Base-by-base conservation (phyloP, 1,284 basidiomycete genomes). In the Heliocybe sulcata region DNA sequence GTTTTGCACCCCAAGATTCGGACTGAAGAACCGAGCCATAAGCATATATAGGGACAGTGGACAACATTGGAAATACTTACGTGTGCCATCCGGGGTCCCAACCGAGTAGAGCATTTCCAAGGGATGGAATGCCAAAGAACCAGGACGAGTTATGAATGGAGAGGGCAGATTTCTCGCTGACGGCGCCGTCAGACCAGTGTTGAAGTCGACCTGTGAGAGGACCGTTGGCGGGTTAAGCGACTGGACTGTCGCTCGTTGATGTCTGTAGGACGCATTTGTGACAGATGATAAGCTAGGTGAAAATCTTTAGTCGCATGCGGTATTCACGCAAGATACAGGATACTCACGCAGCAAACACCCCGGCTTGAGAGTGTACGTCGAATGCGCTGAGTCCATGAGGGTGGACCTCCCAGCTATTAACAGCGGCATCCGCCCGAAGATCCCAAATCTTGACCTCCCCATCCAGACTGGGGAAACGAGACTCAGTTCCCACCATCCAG, bases 361-460 rank as follows among this genome's bases (percentile, higher is more conserved):
- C 85, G 0, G 92, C 81, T 52, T 88, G 82, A 25, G 89, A 80
- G 69, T 99, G 97, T 9, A 94, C 86, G 59, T 95, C 94, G 62
- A 98, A 87, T 1, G 87, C 82, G 25, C 91, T 85, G 50, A 98
- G 73, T 6, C 94, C 90, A 47, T 85, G 75, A 1, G 81, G 79
- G 63, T 89, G 82, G 38, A 85, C 69, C 27, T 87, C 78, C 75
- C 90, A 87, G 47, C 81, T 80, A 55, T 85, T 76, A 9, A 84
- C 64, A 9, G 91, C 80, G 35, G 70, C 69, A 51, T 87, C 72
- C 3, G 82, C 79, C 55, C 97, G 85, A 38, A 93, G 77, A 68
- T 99, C 97, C 90, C 95, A 99, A 31, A 98, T 72, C 60, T 91
- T 87, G 45, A 98, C 87, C 63, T 94, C 87, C 1, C 97, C 97